phyloP scores from a whole-genome alignment of 2,329 filamentous ascomycete species.

The Nothophaeocryptopus gaeumannii region DNA sequence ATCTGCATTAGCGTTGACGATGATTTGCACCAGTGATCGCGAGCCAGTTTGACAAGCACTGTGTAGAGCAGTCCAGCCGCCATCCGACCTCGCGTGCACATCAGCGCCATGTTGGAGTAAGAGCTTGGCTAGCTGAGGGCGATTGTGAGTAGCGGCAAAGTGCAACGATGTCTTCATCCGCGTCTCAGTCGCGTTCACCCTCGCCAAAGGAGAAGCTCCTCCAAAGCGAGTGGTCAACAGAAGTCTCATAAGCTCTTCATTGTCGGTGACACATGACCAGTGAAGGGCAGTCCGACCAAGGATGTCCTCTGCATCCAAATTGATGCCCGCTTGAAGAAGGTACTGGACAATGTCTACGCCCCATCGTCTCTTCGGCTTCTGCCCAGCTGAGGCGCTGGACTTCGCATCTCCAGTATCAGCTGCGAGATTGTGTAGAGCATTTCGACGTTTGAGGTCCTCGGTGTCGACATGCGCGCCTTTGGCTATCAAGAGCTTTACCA shows the following conservation, averaged over 20 bases:
- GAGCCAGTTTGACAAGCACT: conserved; percentile 21
- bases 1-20: conserved; percentile 26
- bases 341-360: conserved; percentile 23
- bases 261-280: conserved; percentile 27
- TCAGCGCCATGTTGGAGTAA: conserved; percentile 92
- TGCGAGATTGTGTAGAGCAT: conserved; percentile 43
- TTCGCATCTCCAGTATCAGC: conserved; percentile 36
- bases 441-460: conserved; percentile 23
- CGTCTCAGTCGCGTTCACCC: conserved; percentile 22
- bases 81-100: conserved; percentile 82
- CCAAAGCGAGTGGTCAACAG: conserved; percentile 18
- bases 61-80: conserved; percentile 88
- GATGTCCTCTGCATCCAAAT: conserved; percentile 24
- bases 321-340: conserved; percentile 24
- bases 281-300: conserved; percentile 26
- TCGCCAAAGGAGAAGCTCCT: conserved; percentile 20
- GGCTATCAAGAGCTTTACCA: conserved; percentile 39
- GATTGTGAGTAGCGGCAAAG: conserved; percentile 21
- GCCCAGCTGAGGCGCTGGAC: conserved; percentile 5
- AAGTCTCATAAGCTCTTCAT: conserved; percentile 21
- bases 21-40: conserved; percentile 19
- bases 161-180: conserved; percentile 25
- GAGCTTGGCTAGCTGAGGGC: conserved; percentile 62
- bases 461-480: conserved; percentile 25
- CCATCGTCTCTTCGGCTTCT: conserved; percentile 17